Percentiles rank a stretch among this genome's conserved stretches.
These are phyloP conservation scores for Nemania serpens DNA, from an alignment of 2,329 filamentous ascomycete species.

Conservation along the genomic window DNA sequence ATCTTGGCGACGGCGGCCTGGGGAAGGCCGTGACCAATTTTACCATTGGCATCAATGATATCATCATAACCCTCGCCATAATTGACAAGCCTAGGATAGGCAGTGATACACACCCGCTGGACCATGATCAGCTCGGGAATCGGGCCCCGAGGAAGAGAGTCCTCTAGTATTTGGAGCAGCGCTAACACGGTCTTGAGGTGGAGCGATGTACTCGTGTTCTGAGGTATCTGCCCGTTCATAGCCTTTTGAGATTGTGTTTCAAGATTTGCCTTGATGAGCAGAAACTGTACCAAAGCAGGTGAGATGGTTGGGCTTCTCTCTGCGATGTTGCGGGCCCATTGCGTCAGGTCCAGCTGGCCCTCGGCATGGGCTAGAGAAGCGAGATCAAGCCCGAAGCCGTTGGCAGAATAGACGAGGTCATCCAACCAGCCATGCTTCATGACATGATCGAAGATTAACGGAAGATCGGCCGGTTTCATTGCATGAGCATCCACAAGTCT, in stretches of 20 bases:
- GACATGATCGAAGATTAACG: conserved; percentile 77
- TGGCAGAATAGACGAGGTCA: conserved; percentile 75
- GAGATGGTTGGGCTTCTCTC: conserved; percentile 71
- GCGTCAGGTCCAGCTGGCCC: conserved; percentile 76
- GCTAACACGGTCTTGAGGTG: conserved; percentile 84
- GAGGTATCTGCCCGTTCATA: conserved; percentile 61
- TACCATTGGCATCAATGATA: conserved; percentile 84
- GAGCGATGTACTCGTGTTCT: conserved; percentile 72
- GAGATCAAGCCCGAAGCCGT: conserved; percentile 85
- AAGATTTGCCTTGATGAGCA: conserved; percentile 81
- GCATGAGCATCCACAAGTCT: conserved; percentile 80
- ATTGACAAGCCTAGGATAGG: conserved; percentile 93
- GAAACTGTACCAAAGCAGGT: conserved; percentile 74
- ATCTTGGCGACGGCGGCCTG: conserved; percentile 83
- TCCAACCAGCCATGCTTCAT: conserved; percentile 83
- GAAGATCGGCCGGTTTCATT: conserved; percentile 68
- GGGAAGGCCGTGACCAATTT: conserved; percentile 79
- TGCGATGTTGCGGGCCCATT: conserved; percentile 77
- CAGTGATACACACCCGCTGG: conserved; percentile 86
- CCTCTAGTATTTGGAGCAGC: conserved; percentile 78
- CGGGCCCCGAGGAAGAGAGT: conserved; percentile 64
- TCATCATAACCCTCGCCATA: conserved; percentile 93
- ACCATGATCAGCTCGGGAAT: conserved; percentile 75
- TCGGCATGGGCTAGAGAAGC: conserved; percentile 83
- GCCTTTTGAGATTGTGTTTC: conserved; percentile 75